These are phyloP conservation scores for Dothidotthia symphoricarpi DNA, from an alignment of 2,329 filamentous ascomycete genomes.

Conservation along the genomic window DNA sequence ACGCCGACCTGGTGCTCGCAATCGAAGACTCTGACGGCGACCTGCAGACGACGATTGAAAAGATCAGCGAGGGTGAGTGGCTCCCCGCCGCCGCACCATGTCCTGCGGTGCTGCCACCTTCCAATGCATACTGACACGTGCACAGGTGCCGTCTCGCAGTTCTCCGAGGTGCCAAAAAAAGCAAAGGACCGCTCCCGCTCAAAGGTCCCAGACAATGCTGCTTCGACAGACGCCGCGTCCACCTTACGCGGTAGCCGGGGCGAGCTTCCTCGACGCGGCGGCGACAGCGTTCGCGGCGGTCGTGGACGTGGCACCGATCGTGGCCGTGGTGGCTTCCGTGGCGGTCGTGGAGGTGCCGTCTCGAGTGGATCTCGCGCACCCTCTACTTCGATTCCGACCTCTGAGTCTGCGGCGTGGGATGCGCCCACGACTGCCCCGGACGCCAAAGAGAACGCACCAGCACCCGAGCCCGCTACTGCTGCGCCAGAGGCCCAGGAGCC, in stretches of 20 bases:
- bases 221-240: conserved; percentile 51
- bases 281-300: conserved; percentile 45
- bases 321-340: conserved; percentile 52
- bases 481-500: conserved; percentile 9
- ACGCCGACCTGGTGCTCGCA: conserved; percentile 90
- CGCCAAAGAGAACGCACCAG: conserved; percentile 26
- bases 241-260: conserved; percentile 24
- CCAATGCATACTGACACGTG: conserved; percentile 9
- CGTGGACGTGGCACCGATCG: conserved; percentile 63
- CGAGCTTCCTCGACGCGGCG: conserved; percentile 28
- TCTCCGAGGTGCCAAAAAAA: conserved; percentile 71
- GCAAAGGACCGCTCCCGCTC: conserved; percentile 72
- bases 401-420: conserved; percentile 66
- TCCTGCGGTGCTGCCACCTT: neutral
- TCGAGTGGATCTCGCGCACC: conserved; percentile 60
- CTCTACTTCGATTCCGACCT: conserved; percentile 64
- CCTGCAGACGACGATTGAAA: conserved; percentile 69
- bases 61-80: conserved; percentile 72
- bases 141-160: conserved; percentile 74
- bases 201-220: conserved; percentile 65
- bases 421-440: conserved; percentile 40
- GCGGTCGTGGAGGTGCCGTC: conserved; percentile 59
- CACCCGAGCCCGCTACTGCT: conserved; percentile 8
- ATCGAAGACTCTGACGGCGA: conserved; percentile 82
- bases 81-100: conserved; percentile 1